Evolutionary conservation across 176 grass and related monocot species (phyloP).

Genomic region (Aegilops longissima): DNA sequence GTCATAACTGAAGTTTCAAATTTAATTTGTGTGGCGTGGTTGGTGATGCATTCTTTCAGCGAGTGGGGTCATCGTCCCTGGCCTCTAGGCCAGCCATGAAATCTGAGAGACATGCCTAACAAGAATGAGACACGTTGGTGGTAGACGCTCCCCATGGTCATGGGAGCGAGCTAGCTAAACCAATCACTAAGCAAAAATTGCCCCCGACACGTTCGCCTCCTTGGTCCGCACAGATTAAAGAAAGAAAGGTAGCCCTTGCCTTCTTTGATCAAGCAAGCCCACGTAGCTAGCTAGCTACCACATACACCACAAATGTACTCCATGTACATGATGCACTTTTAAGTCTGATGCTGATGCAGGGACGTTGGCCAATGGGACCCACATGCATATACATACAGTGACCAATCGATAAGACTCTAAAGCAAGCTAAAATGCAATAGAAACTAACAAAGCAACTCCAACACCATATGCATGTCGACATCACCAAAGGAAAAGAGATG

Average conservation of each 20-base stretch:
- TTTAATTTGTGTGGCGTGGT: no score
- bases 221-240: background rate
- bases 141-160: background rate
- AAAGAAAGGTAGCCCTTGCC: background rate
- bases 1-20: no score
- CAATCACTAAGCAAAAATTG: background rate
- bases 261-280: constrained; percentile 6
- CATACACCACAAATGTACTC: background rate
- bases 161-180: background rate
- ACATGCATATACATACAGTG: background rate
- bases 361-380: background rate
- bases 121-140: background rate
- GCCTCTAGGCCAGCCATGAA: background rate
- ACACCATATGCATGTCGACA: background rate
- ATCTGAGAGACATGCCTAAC: background rate
- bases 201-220: background rate
- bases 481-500: background rate
- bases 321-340: background rate
- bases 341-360: background rate
- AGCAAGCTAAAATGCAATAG: background rate
- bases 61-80: no score
- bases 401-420: background rate
- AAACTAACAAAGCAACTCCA: background rate
- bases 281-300: background rate
- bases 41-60: no score